phyloP scores from a whole-genome alignment of 106 monocot species.

The Platanthera zijinensis region DNA sequence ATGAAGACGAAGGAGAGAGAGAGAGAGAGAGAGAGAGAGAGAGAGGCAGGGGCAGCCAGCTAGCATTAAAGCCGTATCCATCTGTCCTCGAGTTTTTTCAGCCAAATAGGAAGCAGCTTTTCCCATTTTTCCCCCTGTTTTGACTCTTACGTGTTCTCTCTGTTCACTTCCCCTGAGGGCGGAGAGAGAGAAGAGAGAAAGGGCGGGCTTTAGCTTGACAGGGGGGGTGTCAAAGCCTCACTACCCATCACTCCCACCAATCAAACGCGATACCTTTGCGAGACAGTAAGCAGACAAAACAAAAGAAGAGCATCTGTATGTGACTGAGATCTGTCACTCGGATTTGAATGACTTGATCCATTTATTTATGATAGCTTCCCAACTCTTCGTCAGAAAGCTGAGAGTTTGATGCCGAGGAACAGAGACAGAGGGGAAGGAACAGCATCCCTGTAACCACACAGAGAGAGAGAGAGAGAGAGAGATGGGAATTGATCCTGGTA shows the following conservation, averaged over 20 bases:
- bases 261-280: slow-evolving; percentile 7
- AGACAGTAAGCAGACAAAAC: slow-evolving; percentile 13
- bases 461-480: not conserved
- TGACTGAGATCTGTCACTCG: slow-evolving; percentile 1
- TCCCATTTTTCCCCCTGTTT: not conserved
- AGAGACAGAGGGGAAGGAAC: too few relatives aligned
- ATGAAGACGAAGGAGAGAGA: not conserved
- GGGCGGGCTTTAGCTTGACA: slow-evolving; percentile 7
- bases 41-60: not conserved
- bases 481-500: slow-evolving; percentile 5
- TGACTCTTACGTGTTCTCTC: not conserved
- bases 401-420: not conserved
- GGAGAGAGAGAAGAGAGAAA: not conserved
- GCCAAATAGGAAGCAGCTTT: slow-evolving; percentile 3
- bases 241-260: slow-evolving; percentile 11
- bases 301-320: slow-evolving; percentile 3
- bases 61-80: slow-evolving; percentile 3
- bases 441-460: too few relatives aligned
- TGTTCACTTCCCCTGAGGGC: not conserved
- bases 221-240: not conserved
- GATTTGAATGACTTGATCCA: not conserved
- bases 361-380: not conserved
- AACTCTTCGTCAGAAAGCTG: not conserved
- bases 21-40: not conserved
- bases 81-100: slow-evolving; percentile 3